Evolutionary conservation across 2,329 filamentous ascomycete species (phyloP), one percentile per base, ranked within the genome.

Genomic region (Pseudogymnoascus sp.): DNA sequence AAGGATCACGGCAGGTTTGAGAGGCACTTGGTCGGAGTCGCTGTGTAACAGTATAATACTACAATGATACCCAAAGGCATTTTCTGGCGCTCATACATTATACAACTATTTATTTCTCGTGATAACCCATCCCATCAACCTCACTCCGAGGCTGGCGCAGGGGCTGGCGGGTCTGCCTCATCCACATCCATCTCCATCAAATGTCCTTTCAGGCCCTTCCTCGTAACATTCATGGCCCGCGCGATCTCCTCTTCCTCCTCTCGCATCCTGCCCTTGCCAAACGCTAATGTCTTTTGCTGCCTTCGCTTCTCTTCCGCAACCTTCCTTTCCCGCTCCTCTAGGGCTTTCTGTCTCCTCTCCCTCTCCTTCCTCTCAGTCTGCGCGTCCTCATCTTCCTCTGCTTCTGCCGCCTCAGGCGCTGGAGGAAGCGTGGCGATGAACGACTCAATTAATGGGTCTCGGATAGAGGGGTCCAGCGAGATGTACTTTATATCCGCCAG

Each of bases 401-500:
- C 80, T 7, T 69, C 71, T 1, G 71, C 70, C 1, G 75, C 74
- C 31, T 80, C 79, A 0, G 85, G 85, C 15, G 85, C 81, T 3
- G 84, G 79, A 3, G 81, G 81, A 1, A 92, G 75, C 0, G 80
- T 86, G 63, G 83, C 80, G 29, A 92, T 83, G 69, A 86, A 89
- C 2, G 83, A 82, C 69, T 85, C 82, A 5, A 92, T 75, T 5
- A 93, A 75, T 1, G 81, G 75, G 66, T 92, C 86, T 15, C 90
- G 81, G 0, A 81, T 78, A 39, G 78, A 74, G 0, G 83, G 72
- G 27, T 87, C 82, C 0, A 92, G 77, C 3, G 85, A 86, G 35
- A 91, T 84, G 72, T 85, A 93, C 48, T 88, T 82, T 36, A 90
- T 73, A 70, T 93, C 89, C 13, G 80, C 78, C 1, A 90, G 77